These are phyloP conservation scores for Globisporangium megalacanthum DNA, from an alignment of 352 stramenopile species.

Conservation along the genomic window DNA sequence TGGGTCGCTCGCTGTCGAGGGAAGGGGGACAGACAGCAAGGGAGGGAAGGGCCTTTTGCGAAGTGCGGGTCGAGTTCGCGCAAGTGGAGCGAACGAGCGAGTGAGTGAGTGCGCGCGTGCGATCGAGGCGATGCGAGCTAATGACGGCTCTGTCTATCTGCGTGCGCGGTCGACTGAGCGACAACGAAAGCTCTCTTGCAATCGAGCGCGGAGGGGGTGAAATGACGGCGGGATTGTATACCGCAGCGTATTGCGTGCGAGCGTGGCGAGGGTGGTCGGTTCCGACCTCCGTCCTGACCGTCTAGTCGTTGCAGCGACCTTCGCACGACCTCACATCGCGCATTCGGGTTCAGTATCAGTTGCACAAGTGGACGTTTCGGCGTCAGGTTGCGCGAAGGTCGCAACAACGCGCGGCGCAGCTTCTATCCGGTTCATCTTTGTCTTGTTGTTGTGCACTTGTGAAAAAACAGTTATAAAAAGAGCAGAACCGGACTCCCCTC, in stretches of 20 bases:
- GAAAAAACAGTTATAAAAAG: conserved; percentile 1
- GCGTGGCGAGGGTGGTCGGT: not conserved
- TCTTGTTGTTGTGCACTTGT: conserved; percentile 2
- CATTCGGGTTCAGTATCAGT: not conserved
- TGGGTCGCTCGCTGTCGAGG: not conserved
- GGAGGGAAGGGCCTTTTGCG: no score
- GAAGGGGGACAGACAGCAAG: no score
- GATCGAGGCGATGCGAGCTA: not conserved
- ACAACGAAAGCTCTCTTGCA: not conserved
- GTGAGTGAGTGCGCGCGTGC: not conserved
- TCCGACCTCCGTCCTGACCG: conserved; percentile 5
- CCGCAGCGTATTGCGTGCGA: not conserved
- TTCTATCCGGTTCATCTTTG: conserved; percentile 11
- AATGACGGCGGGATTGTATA: conserved; percentile 3
- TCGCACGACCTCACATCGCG: conserved; percentile 20
- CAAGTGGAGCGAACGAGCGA: not conserved
- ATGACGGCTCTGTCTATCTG: not conserved
- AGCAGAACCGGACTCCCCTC: not conserved
- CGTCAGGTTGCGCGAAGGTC: conserved; percentile 14
- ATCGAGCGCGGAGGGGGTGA: not conserved
- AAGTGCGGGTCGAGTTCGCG: no score
- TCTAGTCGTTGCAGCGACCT: conserved; percentile 7
- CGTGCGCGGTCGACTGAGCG: not conserved
- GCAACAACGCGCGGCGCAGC: conserved; percentile 4
- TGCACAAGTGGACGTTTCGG: conserved; percentile 8